Percentiles rank a stretch among this genome's conserved stretches.
These are phyloP conservation scores for Erysimum cheiri DNA, from an alignment of 441 rosid species.

Conservation along the genomic window DNA sequence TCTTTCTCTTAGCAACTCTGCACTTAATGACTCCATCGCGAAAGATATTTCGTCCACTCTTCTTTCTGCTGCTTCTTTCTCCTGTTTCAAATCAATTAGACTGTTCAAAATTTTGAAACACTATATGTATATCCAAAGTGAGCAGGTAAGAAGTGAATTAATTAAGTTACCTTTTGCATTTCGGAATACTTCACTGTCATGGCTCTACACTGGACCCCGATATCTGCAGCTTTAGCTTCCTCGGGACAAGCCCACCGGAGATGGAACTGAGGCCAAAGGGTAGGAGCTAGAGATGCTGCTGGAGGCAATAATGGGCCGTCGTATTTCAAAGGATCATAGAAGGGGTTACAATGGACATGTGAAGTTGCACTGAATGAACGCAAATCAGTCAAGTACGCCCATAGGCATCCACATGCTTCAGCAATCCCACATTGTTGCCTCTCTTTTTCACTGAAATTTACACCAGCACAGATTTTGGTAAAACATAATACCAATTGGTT, in stretches of 20 bases:
- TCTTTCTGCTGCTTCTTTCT: slow-evolving; percentile 77
- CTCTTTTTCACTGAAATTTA: slow-evolving; percentile 84
- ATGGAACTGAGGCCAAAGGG: slow-evolving; percentile 97
- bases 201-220: slow-evolving; percentile 75
- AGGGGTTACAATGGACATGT: slow-evolving; percentile 82
- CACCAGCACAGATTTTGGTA: slow-evolving; percentile 29
- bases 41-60: slow-evolving; percentile 62
- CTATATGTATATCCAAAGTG: background rate
- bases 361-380: slow-evolving; percentile 67
- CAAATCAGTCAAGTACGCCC: slow-evolving; percentile 84
- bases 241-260: slow-evolving; percentile 97
- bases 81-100: slow-evolving; percentile 52
- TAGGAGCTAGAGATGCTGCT: slow-evolving; percentile 98
- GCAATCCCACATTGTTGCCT: slow-evolving; percentile 69
- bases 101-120: slow-evolving; percentile 5
- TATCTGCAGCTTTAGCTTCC: slow-evolving; percentile 84
- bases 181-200: slow-evolving; percentile 73
- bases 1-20: slow-evolving; percentile 76
- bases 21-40: slow-evolving; percentile 66
- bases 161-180: slow-evolving; percentile 64
- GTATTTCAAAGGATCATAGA: slow-evolving; percentile 72
- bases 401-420: slow-evolving; percentile 86
- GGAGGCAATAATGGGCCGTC: slow-evolving; percentile 75
- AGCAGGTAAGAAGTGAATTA: background rate
- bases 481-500: slow-evolving; percentile 13